phyloP scores from a whole-genome alignment of 75 land plant genomes.

The Isoetes taiwanensis region DNA sequence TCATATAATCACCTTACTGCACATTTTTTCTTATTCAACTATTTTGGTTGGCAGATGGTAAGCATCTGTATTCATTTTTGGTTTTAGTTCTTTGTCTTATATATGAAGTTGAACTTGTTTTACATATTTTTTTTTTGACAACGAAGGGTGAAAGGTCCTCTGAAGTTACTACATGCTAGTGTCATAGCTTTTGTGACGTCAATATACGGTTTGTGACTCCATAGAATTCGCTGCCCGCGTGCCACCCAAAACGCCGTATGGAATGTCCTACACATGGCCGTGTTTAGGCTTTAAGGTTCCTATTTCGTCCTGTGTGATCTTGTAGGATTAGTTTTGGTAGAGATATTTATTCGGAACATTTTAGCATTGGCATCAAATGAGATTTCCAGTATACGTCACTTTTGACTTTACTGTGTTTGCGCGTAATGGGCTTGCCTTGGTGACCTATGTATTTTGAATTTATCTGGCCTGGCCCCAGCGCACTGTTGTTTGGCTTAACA shows the following conservation, averaged over 20 bases:
- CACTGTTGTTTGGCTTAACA: background rate
- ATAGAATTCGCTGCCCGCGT: background rate
- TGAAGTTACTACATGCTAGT: background rate
- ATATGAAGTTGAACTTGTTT: too few species aligned
- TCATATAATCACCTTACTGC: conserved; percentile 1
- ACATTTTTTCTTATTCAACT: too few species aligned
- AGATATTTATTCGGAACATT: background rate
- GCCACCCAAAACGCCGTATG: background rate
- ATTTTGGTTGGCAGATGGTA: too few species aligned
- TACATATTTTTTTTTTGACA: too few species aligned
- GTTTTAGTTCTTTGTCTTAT: too few species aligned
- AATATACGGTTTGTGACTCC: background rate
- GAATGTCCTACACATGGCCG: conserved; percentile 4
- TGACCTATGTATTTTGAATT: background rate
- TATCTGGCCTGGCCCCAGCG: background rate
- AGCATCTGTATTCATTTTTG: too few species aligned
- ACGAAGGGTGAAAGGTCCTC: background rate
- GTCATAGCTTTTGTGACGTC: background rate
- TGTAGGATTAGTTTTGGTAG: background rate
- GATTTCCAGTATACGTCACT: background rate
- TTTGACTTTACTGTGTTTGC: background rate
- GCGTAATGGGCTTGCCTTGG: background rate
- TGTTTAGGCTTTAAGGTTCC: background rate
- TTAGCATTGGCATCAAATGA: background rate
- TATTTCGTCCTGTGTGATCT: background rate